phyloP scores from a whole-genome alignment of 495 filamentous ascomycete genomes.

The Penicillium silybi region DNA sequence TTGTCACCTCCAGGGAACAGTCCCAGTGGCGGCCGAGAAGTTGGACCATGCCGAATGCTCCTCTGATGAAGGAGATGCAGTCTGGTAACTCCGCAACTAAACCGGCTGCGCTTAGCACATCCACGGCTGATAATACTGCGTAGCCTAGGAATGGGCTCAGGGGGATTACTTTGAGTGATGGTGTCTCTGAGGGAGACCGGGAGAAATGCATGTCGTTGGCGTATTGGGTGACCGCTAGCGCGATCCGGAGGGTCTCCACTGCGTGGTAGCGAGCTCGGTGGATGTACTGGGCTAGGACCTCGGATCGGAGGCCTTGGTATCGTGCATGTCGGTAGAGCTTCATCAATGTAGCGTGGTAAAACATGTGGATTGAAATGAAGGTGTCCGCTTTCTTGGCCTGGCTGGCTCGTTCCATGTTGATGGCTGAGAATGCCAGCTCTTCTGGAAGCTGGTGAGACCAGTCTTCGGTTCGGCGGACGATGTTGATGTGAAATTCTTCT shows the following conservation, averaged over 20 bases:
- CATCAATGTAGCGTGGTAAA: conserved; percentile 58
- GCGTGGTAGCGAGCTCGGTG: conserved; percentile 40
- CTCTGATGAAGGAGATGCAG: conserved; percentile 44
- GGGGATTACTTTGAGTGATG: conserved; percentile 11
- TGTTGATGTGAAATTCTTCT: conserved; percentile 47
- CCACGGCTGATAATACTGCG: conserved; percentile 42
- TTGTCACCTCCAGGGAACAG: conserved; percentile 24
- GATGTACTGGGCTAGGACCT: conserved; percentile 33
- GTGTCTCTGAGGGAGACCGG: conserved; percentile 13
- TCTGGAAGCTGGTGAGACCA: conserved; percentile 47
- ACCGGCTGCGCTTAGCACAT: conserved; percentile 42
- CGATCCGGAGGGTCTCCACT: conserved; percentile 36
- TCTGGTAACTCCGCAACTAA: conserved; percentile 31
- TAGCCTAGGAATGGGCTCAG: conserved; percentile 45
- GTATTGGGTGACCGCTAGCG: conserved; percentile 24
- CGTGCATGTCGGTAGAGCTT: conserved; percentile 60
- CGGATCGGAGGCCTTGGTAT: conserved; percentile 26
- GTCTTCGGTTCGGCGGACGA: conserved; percentile 46
- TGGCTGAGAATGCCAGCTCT: conserved; percentile 40
- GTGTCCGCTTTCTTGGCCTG: conserved; percentile 44
- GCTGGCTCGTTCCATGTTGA: conserved; percentile 49
- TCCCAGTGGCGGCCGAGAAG: conserved; percentile 34
- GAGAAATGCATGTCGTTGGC: conserved; percentile 19
- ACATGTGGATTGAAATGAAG: conserved; percentile 56
- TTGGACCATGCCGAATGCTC: conserved; percentile 36